A percentile compares a stretch with the other conserved stretches of the same genome.
Evolutionary conservation across 2,329 filamentous ascomycete species (phyloP).

Genomic region (Scytalidium lignicola): DNA sequence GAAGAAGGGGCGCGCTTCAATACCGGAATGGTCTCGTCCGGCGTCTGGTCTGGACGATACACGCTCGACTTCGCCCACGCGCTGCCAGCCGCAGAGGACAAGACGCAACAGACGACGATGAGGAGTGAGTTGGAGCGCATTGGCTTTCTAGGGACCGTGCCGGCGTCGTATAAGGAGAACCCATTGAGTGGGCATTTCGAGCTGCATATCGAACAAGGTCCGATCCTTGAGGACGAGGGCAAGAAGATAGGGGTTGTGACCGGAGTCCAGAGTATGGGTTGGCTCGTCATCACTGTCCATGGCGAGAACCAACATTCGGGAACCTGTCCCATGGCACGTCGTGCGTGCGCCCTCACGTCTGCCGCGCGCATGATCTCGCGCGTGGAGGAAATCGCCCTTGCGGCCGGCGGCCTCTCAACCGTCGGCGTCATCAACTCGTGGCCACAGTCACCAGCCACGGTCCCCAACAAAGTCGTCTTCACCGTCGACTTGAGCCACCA

Average conservation of each 20-base stretch:
- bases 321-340: not conserved
- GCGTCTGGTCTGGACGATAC: no score
- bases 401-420: not conserved
- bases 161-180: conserved; percentile 48
- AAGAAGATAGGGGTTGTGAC: conserved; percentile 63
- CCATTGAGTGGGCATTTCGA: conserved; percentile 73
- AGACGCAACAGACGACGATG: no score
- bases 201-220: conserved; percentile 77
- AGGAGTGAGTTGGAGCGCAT: conserved; percentile 63
- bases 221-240: conserved; percentile 57
- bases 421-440: not conserved
- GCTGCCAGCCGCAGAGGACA: no score
- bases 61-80: no score
- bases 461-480: not conserved
- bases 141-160: conserved; percentile 57
- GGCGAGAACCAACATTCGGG: conserved; percentile 22
- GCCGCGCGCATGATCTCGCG: not conserved
- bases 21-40: no score
- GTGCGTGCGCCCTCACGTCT: not conserved
- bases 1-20: conserved; percentile 37
- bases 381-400: not conserved
- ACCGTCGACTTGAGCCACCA: not conserved
- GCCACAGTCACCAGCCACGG: not conserved
- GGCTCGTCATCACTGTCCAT: conserved; percentile 59
- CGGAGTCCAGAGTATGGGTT: conserved; percentile 68